Evolutionary conservation across 495 filamentous ascomycete genomes (phyloP), one percentile per base, ranked within the genome.

Genomic region (Podospora comata): DNA sequence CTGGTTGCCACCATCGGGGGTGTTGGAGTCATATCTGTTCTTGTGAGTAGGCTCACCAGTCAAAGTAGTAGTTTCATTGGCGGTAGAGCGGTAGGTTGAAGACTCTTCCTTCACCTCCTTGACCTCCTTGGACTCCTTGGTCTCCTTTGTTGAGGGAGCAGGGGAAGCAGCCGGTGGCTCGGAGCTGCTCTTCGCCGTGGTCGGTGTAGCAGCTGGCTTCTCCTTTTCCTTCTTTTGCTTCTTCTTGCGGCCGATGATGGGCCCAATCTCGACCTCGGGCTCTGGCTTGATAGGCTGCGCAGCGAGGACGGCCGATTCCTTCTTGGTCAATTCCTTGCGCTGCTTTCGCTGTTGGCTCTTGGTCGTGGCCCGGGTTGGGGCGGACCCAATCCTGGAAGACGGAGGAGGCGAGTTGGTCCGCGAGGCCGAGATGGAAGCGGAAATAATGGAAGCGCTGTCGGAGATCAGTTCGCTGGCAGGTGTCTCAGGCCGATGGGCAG

Each of bases 261-360:
- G 92, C 0, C 86, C 92, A 59, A 86, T 85, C 70, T 94, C 91
- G 55, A 89, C 86, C 39, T 84, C 79, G 26, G 78, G 67, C 62
- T 86, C 83, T 4, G 82, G 78, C 69, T 92, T 89, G 67, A 87
- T 84, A 15, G 79, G 73, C 55, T 83, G 80, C 5, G 74, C 67
- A 9, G 83, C 77, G 67, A 89, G 81, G 58, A 78, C 72, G 16
- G 82, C 78, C 7, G 80, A 74, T 23, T 84, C 82, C 65, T 88
- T 85, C 68, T 91, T 91, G 70, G 87, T 83, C 39, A 81, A 84
- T 72, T 91, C 88, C 75, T 91, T 89, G 59, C 93, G 83, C 71
- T 96, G 91, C 76, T 96, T 97, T 77, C 94, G 96, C 69, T 88
- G 84, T 73, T 96, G 92, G 71, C 88, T 94, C 83, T 98, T 99